Evolutionary conservation across 2,329 filamentous ascomycete genomes (phyloP).

Genomic region (Fusarium sp.): DNA sequence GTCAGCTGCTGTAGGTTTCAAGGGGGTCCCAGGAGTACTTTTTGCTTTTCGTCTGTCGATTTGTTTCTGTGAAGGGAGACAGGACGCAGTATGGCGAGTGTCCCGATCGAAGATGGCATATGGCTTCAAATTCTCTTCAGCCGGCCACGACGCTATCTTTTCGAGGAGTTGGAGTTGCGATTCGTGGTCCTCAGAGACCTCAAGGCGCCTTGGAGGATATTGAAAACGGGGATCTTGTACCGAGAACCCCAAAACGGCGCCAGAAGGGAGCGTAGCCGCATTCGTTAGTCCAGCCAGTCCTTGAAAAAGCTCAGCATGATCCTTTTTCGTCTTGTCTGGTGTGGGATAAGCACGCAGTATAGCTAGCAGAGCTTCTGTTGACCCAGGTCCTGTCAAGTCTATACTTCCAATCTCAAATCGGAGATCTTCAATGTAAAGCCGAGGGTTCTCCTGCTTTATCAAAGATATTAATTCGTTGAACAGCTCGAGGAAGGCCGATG

Average conservation of each 20-base stretch:
- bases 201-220: conserved; percentile 75
- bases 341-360: conserved; percentile 69
- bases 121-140: conserved; percentile 64
- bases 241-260: conserved; percentile 78
- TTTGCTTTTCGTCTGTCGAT: conserved; percentile 81
- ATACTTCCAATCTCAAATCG: conserved; percentile 75
- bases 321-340: conserved; percentile 44
- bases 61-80: conserved; percentile 79
- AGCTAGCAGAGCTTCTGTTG: conserved; percentile 81
- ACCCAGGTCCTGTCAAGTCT: conserved; percentile 73
- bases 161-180: conserved; percentile 64
- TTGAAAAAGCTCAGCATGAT: conserved; percentile 63
- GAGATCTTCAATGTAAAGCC: conserved; percentile 74
- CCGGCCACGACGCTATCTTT: conserved; percentile 75
- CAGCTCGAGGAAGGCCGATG: conserved; percentile 78
- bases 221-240: conserved; percentile 83
- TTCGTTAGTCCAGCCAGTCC: conserved; percentile 72
- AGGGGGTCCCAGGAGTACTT: conserved; percentile 71
- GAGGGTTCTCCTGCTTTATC: conserved; percentile 70
- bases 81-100: conserved; percentile 72
- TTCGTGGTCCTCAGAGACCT: conserved; percentile 55
- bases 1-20: conserved; percentile 70
- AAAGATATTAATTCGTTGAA: conserved; percentile 73
- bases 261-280: conserved; percentile 75
- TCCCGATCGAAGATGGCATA: conserved; percentile 76